phyloP scores from a whole-genome alignment of 768 basidiomycete genomes.

The Suillus cothurnatus region DNA sequence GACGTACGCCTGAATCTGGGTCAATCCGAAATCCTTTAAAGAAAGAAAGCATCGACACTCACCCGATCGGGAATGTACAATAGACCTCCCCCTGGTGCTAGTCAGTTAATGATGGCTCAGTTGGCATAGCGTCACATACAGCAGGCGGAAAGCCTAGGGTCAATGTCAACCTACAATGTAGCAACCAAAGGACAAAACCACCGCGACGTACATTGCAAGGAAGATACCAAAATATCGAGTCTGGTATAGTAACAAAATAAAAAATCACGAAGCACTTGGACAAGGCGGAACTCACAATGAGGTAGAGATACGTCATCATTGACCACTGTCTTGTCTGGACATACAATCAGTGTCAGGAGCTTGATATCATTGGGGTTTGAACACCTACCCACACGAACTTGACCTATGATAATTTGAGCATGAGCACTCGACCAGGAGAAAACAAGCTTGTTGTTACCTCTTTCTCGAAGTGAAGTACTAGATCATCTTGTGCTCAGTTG shows the following conservation, averaged over 20 bases:
- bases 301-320: background rate
- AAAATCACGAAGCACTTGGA: background rate
- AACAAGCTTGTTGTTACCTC: background rate
- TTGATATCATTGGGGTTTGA: background rate
- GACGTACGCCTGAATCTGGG: background rate
- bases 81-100: background rate
- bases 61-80: background rate
- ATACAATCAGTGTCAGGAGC: background rate
- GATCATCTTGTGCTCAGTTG: background rate
- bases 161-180: background rate
- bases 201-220: background rate
- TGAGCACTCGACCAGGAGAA: background rate
- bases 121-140: background rate
- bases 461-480: slow-evolving; percentile 4
- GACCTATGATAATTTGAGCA: background rate
- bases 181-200: background rate
- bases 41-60: background rate
- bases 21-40: background rate
- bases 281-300: background rate
- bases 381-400: background rate
- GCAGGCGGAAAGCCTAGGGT: background rate
- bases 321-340: background rate
- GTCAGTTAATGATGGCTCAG: background rate
- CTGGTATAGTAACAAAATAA: background rate
- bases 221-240: background rate